phyloP scores from a whole-genome alignment of 441 rosid species.

The Aquilaria agallochum region DNA sequence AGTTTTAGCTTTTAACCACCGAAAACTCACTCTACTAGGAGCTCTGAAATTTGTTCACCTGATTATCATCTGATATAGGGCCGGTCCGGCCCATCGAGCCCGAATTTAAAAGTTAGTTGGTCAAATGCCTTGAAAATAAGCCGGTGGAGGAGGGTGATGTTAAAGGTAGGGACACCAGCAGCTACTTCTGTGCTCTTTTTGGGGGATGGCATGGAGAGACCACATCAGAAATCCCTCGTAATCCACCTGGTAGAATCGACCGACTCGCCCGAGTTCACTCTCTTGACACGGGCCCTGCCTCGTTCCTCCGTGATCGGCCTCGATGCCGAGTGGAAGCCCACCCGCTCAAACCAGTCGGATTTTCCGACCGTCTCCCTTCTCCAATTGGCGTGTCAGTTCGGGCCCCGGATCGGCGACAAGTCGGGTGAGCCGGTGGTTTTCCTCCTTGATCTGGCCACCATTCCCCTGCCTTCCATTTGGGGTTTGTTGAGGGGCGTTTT shows the following conservation, averaged over 20 bases:
- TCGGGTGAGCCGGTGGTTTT: constrained; percentile 46
- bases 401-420: constrained; percentile 14
- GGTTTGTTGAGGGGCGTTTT: constrained; percentile 51
- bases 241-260: constrained; percentile 44
- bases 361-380: constrained; percentile 77
- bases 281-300: constrained; percentile 40
- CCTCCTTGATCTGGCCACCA: constrained; percentile 54
- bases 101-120: too few relatives aligned
- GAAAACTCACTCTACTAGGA: too few relatives aligned
- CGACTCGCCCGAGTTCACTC: constrained; percentile 71
- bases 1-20: too few relatives aligned
- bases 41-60: too few relatives aligned
- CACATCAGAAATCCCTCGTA: too few relatives aligned
- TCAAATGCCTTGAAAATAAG: too few relatives aligned
- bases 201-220: too few relatives aligned
- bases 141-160: too few relatives aligned
- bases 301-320: constrained; percentile 57
- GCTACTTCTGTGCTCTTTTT: too few relatives aligned
- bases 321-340: constrained; percentile 91
- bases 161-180: too few relatives aligned
- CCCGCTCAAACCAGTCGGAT: constrained; percentile 25
- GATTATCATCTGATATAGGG: too few relatives aligned
- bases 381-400: constrained; percentile 66
- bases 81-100: too few relatives aligned
- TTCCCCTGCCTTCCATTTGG: constrained; percentile 57